A percentile compares a stretch with the other conserved stretches of the same genome.
These are phyloP conservation scores for Saccharomycopsis malanga DNA, from an alignment of 805 yeast species.

Conservation along the genomic window DNA sequence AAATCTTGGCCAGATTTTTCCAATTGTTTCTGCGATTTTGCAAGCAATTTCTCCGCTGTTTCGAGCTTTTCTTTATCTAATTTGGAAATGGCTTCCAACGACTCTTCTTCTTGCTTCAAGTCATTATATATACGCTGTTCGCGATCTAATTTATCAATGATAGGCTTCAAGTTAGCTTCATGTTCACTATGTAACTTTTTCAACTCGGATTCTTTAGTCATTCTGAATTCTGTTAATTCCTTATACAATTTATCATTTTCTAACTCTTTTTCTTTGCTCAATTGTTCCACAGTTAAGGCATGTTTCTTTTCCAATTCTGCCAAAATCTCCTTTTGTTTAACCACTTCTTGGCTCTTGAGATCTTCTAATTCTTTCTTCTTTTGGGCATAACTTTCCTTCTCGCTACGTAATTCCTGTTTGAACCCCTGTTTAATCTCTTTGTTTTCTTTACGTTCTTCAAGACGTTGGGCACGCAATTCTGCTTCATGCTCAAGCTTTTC, in stretches of 20 bases:
- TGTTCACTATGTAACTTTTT: conserved; percentile 11
- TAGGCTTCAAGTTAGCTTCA: conserved; percentile 13
- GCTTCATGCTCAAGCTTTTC: conserved; percentile 16
- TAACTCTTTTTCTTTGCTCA: conserved; percentile 8
- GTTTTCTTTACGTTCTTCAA: conserved; percentile 7
- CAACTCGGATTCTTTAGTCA: conserved; percentile 12
- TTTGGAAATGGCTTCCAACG: conserved; percentile 12
- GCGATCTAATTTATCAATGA: conserved; percentile 12
- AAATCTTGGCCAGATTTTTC: conserved; percentile 12
- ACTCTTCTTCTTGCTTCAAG: conserved; percentile 10
- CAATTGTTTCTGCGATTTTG: conserved; percentile 13
- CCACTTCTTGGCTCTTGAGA: conserved; percentile 16
- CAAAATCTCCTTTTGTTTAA: conserved; percentile 16
- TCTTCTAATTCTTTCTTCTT: conserved; percentile 18
- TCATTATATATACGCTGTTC: conserved; percentile 8
- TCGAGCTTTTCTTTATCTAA: conserved; percentile 10
- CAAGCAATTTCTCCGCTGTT: conserved; percentile 13
- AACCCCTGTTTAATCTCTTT: conserved; percentile 5
- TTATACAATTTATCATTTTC: conserved; percentile 9
- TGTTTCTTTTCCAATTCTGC: conserved; percentile 16
- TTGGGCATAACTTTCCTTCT: conserved; percentile 6
- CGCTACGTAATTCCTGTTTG: conserved; percentile 9
- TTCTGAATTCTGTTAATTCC: conserved; percentile 17
- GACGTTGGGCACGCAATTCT: conserved; percentile 6
- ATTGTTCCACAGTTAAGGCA: conserved; percentile 12